phyloP scores from a whole-genome alignment of 441 rosid species.

The Metrosideros polymorpha region DNA sequence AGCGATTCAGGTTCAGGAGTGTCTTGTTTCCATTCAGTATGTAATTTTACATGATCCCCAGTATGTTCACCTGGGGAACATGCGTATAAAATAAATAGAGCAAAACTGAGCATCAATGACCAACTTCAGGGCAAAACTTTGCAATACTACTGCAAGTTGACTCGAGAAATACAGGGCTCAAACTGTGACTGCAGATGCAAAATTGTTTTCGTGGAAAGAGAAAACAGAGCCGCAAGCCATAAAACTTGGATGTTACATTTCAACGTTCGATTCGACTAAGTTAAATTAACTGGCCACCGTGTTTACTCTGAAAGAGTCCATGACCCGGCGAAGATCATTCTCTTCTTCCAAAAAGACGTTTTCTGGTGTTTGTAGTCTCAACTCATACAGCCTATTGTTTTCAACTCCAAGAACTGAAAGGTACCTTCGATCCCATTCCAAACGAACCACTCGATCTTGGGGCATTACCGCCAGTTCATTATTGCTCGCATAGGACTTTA shows the following conservation, averaged over 20 bases:
- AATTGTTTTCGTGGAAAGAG: background rate
- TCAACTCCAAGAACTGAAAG: conserved; percentile 90
- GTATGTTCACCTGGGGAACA: too few relatives aligned
- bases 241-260: background rate
- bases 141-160: background rate
- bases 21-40: background rate
- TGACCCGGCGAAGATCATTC: conserved; percentile 64
- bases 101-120: background rate
- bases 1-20: background rate
- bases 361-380: conserved; percentile 88
- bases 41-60: background rate
- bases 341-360: conserved; percentile 76
- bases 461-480: conserved; percentile 97
- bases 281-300: conserved; percentile 33
- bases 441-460: conserved; percentile 53
- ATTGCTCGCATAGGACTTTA: conserved; percentile 82
- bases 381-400: conserved; percentile 64
- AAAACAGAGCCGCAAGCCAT: background rate
- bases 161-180: background rate
- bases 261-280: background rate
- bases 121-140: background rate
- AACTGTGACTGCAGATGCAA: background rate
- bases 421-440: conserved; percentile 88
- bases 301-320: conserved; percentile 86
- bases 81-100: background rate